Evolutionary conservation across 192 early-diverging fungal species (phyloP), one percentile per base, ranked within the genome.

Genomic region (Coemansia sp.): DNA sequence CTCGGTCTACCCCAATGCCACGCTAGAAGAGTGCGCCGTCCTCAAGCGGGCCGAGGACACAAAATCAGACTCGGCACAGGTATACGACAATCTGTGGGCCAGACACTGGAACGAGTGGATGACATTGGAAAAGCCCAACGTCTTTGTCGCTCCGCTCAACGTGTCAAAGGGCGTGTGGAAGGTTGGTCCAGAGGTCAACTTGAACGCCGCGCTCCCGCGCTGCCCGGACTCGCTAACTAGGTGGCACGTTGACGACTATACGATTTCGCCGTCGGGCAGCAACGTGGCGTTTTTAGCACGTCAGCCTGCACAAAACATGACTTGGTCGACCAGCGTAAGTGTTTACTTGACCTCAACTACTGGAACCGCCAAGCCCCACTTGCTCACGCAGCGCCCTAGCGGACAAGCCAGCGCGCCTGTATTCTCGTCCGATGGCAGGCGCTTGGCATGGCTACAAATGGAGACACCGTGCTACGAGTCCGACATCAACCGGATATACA

Each of bases 101-200:
- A 82, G 92, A 25, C 90, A 92, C 66, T 93, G 92, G 92, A 88
- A 93, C 65, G 73, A 77, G 17, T 89, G 84, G 66, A 76, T 82
- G 35, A 68, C 81, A 15, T 49, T 85, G 19, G 86, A 88, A 76
- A 86, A 84, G 61, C 83, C 87, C 64, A 85, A 85, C 27, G 68
- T 89, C 43, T 88, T 91, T 73, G 63, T 83, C 2, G 79, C 82
- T 9, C 62, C 71, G 27, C 62, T 89, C 64, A 46, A 45, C 25
- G 59, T 76, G 37, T 59, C 72, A 27, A 51, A 74, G 12, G 56
- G 73, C 17, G 74, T 62, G 39, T 84, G 66, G 66, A 60, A 58
- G 39, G 83, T 81, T n/a, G 70, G 66, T 19, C 46, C 36, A 22
- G 65, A 66, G 15, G 41, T 57, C 25, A 68, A 71, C 62, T 42